These are phyloP conservation scores for Metschnikowia koreensis DNA, from an alignment of 805 yeast genomes.

Conservation along the genomic window DNA sequence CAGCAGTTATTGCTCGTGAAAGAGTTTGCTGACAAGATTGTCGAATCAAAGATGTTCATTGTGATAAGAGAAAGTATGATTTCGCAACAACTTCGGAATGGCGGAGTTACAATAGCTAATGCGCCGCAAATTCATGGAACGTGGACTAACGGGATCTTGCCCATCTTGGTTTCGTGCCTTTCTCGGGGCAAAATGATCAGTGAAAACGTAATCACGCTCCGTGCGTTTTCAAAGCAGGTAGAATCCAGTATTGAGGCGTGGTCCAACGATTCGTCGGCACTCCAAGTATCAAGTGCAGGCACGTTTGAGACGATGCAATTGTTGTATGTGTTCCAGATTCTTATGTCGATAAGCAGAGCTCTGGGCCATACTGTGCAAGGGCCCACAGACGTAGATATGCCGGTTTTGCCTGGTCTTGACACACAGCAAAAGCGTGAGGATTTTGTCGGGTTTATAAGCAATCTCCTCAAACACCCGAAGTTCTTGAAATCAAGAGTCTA, in stretches of 20 bases:
- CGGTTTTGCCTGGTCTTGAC: constrained; percentile 59
- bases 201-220: constrained; percentile 61
- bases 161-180: constrained; percentile 59
- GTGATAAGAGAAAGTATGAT: constrained; percentile 73
- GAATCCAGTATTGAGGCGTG: constrained; percentile 63
- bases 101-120: constrained; percentile 52
- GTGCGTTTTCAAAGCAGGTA: constrained; percentile 65
- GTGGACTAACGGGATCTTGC: constrained; percentile 85
- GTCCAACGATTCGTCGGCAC: constrained; percentile 54
- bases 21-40: constrained; percentile 63
- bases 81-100: constrained; percentile 63
- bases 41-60: constrained; percentile 60
- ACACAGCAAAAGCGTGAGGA: constrained; percentile 56
- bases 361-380: constrained; percentile 34
- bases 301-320: constrained; percentile 54
- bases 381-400: constrained; percentile 25
- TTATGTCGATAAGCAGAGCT: constrained; percentile 52
- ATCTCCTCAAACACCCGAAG: constrained; percentile 83
- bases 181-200: constrained; percentile 62
- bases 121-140: constrained; percentile 62
- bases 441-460: constrained; percentile 60
- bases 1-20: constrained; percentile 64
- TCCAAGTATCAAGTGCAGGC: constrained; percentile 35
- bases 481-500: constrained; percentile 67
- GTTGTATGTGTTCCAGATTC: constrained; percentile 57